Conservation (phyloP, 2,329 filamentous ascomycete genomes). For the Ceratocystis ficicola region DNA sequence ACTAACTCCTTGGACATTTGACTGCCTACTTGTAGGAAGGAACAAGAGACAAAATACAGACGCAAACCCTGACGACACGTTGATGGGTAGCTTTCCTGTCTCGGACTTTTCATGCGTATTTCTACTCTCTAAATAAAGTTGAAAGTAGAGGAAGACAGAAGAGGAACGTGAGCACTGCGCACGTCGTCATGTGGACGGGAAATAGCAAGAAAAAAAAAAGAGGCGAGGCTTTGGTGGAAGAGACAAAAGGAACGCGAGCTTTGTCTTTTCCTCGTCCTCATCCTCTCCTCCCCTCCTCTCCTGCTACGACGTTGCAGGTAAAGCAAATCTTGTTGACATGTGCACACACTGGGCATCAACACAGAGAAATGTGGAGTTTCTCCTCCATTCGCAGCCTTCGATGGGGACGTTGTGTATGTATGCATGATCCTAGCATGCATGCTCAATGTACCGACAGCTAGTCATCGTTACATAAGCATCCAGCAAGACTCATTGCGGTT, state of each 20-base stretch:
- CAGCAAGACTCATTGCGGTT: too few relatives aligned
- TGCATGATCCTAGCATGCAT: too few relatives aligned
- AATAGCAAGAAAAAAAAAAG: neutral
- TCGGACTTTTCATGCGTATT: too few relatives aligned
- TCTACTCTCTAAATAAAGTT: neutral
- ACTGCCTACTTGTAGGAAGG: neutral
- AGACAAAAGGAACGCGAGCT: neutral
- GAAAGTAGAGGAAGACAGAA: neutral
- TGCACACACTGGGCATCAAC: conserved; percentile 10
- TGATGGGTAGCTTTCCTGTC: neutral
- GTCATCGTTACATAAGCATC: neutral
- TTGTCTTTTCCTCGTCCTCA: neutral
- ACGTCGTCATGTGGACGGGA: too few relatives aligned
- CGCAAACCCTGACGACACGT: neutral
- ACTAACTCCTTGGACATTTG: too few relatives aligned
- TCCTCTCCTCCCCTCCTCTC: neutral
- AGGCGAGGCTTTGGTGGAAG: neutral
- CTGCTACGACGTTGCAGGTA: conserved; percentile 1
- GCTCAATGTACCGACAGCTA: too few relatives aligned
- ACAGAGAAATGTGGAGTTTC: conserved; percentile 10
- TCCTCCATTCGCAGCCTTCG: neutral
- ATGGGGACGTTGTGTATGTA: too few relatives aligned
- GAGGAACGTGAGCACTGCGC: neutral
- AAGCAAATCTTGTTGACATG: conserved; percentile 6
- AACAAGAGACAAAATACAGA: neutral